Evolutionary conservation across 306 rosid species (phyloP), one percentile per base, ranked within the genome.

Genomic region (Lathyrus tuberosus): DNA sequence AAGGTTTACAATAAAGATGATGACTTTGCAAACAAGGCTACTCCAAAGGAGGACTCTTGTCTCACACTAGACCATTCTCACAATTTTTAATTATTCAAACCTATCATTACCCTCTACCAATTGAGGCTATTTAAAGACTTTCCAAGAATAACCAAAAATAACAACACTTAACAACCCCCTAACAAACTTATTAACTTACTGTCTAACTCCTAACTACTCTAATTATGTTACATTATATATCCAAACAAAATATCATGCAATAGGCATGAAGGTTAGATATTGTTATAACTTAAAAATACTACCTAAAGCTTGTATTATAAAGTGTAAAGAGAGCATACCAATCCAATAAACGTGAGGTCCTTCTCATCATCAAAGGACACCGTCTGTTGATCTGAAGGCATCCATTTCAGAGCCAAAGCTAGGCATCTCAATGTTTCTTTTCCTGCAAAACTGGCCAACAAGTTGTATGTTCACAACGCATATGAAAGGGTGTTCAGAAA

Each of bases 371-470:
- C 83, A 79, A 69, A 67, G 76, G 97, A 76, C 65, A 90, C 35
- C 4, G 74, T 76, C 66, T 84, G 97, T 57, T 85, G 87, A 71
- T 71, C 79, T 35, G 76, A 40, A 37, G 98, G 98, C 88, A 94
- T 82, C 91, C 83, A 86, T 82, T 94, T 94, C 73, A 90, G 67
- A 74, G 97, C 97, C 70, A 94, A 71, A 75, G 95, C 98, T 71
- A 94, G 79, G 94, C 98, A 94, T 82, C 98, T 90, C 80, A 94
- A 86, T 41, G 93, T 88, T 83, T 90, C 98, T 77, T 86, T 90
- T 78, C 91, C 98, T 76, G 98, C 97, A 84, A 90, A 90, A 84
- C 98, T 93, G 91, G 74, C 79, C 75, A 72, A 71, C 74, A 77
- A 70, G 80, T 46, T 51, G n/a, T 60, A 14, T 57, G 77, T 78